A percentile compares a stretch with the other conserved stretches of the same genome.
These are phyloP conservation scores for Pseudocercospora musae DNA, from an alignment of 2,329 filamentous ascomycete species.

Conservation along the genomic window DNA sequence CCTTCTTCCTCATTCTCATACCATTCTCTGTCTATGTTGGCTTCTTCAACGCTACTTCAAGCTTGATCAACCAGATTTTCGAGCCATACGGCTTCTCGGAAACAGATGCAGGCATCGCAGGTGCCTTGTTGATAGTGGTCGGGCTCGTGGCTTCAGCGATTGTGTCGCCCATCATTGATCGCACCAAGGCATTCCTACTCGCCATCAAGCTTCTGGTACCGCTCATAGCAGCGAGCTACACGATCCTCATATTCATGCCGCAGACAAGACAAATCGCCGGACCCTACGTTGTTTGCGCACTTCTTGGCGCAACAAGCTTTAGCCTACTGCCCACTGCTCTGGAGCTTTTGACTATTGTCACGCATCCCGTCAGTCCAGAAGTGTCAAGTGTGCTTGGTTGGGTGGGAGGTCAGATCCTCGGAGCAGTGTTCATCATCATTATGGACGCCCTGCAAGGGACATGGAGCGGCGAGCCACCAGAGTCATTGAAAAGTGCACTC, in stretches of 20 bases:
- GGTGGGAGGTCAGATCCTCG: constrained; percentile 80
- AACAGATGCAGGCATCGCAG: constrained; percentile 82
- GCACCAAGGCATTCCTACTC: constrained; percentile 72
- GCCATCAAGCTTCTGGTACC: constrained; percentile 73
- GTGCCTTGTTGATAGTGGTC: constrained; percentile 83
- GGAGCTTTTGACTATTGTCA: constrained; percentile 83
- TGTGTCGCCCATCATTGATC: constrained; percentile 76
- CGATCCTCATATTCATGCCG: constrained; percentile 79
- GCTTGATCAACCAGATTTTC: constrained; percentile 86
- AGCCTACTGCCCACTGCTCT: constrained; percentile 77
- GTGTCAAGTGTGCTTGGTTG: constrained; percentile 80
- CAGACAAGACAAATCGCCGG: constrained; percentile 59
- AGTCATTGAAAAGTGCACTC: constrained; percentile 70
- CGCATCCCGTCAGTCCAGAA: constrained; percentile 82
- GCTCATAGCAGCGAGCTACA: constrained; percentile 63
- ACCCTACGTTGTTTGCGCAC: constrained; percentile 69
- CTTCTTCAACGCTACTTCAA: constrained; percentile 89
- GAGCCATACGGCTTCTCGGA: constrained; percentile 80
- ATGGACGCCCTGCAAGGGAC: constrained; percentile 67
- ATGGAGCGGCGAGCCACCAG: constrained; percentile 32
- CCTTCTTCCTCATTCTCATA: constrained; percentile 76
- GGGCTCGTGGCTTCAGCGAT: constrained; percentile 76
- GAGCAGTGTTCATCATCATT: constrained; percentile 78
- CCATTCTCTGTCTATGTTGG: constrained; percentile 85
- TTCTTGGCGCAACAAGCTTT: constrained; percentile 79